Base-by-base conservation (phyloP, 768 basidiomycete species). In the Panaeolus cyanescens region DNA sequence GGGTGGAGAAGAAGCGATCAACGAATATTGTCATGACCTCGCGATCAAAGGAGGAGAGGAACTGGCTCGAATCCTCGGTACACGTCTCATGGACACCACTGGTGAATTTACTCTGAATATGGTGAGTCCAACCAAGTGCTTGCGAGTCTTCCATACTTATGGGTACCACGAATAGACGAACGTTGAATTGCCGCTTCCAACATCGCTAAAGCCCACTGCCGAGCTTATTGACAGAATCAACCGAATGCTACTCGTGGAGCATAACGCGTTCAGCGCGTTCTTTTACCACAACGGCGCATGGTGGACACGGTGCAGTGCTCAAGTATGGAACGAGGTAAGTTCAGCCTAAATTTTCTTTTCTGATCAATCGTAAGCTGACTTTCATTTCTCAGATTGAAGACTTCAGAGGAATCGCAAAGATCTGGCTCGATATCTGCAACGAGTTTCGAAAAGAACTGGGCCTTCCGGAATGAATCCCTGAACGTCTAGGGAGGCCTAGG, bases 1-100 rank as follows among this genome's bases (percentile, higher is more conserved):
- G 12, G 93, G 94, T 0, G 94, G 95, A 2, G 94, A 96, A 73
- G 75, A 83, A 31, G 84, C 82, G 64, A 94, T 95, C 60, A 87
- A 86, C 63, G 78, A 76, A 1, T 95, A 95, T 71, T 92, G 87
- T 64, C 90, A 88, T 69, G 67, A 79, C 9, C 81, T 95, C 7
- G 93, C 92, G 2, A 61, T 89, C 5, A 72, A 80, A 42, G 94
- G 93, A 19, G 91, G 89, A 0, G 80, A 81, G 64, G 74, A 75
- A 4, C 77, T 95, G 5, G 86, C 88, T 0, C 78, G 88, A 67
- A 74, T 86, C 3, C 75, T 94, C 22, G 87, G 85, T 2, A 95
- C 92, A 0, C 64, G 62, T 0, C 77, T 88, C 3, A 79, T 95
- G 77, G 89, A 93, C 64, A 81, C 84, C 10, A 76, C 77, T 1